Evolutionary conservation across 2,329 filamentous ascomycete genomes (phyloP).

Genomic region (Emmonsia crescens): DNA sequence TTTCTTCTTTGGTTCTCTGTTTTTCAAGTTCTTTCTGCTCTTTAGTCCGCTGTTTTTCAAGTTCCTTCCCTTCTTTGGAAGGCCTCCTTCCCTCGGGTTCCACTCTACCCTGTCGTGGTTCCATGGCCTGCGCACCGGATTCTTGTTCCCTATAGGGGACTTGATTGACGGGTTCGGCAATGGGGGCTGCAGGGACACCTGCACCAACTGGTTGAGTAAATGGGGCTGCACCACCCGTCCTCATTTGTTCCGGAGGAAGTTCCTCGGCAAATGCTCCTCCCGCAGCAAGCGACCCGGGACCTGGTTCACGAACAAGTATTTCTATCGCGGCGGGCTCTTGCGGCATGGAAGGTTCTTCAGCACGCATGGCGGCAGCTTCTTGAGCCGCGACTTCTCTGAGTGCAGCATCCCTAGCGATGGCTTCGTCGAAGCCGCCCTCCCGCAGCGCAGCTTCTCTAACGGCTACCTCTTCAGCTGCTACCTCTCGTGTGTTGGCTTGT

Average conservation of each 20-base stretch:
- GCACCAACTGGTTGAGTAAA: neutral
- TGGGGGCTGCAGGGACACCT: neutral
- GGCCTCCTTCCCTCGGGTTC: neutral
- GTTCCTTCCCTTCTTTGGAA: slow-evolving; percentile 9
- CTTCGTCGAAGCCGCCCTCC: neutral
- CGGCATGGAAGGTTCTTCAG: neutral
- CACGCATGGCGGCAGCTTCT: neutral
- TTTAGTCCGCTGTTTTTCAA: slow-evolving; percentile 4
- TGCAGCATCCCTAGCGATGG: neutral
- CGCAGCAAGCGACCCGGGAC: neutral
- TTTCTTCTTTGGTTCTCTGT: slow-evolving; percentile 2
- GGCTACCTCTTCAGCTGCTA: slow-evolving; percentile 4
- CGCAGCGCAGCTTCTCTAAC: neutral
- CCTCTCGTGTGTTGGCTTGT: slow-evolving; percentile 4
- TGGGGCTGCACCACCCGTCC: neutral
- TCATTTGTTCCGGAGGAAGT: neutral
- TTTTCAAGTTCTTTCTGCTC: slow-evolving; percentile 8
- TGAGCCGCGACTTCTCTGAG: neutral
- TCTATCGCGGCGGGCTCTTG: neutral
- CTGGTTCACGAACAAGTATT: neutral
- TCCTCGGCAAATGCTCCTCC: neutral
- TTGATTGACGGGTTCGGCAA: neutral
- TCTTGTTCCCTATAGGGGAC: neutral
- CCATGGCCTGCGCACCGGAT: neutral
- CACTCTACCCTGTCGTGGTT: neutral